These are phyloP conservation scores for Ustilago curta DNA, from an alignment of 1,284 basidiomycete species.

Conservation along the genomic window DNA sequence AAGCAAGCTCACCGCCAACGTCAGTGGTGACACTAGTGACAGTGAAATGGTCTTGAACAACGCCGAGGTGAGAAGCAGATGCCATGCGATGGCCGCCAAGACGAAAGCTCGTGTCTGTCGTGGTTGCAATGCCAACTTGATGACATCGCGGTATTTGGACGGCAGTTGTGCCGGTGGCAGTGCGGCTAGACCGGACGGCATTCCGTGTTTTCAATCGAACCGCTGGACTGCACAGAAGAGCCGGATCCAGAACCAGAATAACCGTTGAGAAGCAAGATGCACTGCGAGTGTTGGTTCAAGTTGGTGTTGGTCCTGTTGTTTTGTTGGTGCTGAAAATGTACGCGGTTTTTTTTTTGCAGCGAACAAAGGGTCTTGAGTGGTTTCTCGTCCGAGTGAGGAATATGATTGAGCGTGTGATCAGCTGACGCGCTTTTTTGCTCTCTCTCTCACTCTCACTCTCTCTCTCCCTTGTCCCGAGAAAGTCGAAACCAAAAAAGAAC, in stretches of 20 bases:
- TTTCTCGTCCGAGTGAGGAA: conserved; percentile 24
- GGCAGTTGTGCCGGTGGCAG: conserved; percentile 51
- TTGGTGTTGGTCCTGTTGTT: conserved; percentile 20
- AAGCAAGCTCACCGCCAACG: conserved; percentile 14
- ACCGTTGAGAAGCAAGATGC: neutral
- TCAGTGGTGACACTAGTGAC: conserved; percentile 15
- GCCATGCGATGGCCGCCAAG: conserved; percentile 37
- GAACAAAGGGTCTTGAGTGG: neutral
- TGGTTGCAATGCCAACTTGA: conserved; percentile 51
- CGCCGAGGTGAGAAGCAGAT: conserved; percentile 32
- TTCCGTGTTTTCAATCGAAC: neutral
- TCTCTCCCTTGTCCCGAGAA: conserved; percentile 37
- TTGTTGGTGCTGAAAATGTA: conserved; percentile 5
- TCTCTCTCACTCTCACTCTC: too few relatives aligned
- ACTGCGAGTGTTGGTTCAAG: neutral
- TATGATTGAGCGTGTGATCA: too few relatives aligned
- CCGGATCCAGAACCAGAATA: neutral
- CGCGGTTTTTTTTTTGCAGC: conserved; percentile 7
- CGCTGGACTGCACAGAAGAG: too few relatives aligned
- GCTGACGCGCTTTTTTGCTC: too few relatives aligned
- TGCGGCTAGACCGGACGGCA: conserved; percentile 36
- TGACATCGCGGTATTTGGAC: conserved; percentile 41
- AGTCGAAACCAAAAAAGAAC: conserved; percentile 8
- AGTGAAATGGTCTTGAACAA: conserved; percentile 22
- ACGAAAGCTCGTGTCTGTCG: conserved; percentile 58